Conservation (phyloP, 2,329 filamentous ascomycete species). For the Scytalidium lignicola region DNA sequence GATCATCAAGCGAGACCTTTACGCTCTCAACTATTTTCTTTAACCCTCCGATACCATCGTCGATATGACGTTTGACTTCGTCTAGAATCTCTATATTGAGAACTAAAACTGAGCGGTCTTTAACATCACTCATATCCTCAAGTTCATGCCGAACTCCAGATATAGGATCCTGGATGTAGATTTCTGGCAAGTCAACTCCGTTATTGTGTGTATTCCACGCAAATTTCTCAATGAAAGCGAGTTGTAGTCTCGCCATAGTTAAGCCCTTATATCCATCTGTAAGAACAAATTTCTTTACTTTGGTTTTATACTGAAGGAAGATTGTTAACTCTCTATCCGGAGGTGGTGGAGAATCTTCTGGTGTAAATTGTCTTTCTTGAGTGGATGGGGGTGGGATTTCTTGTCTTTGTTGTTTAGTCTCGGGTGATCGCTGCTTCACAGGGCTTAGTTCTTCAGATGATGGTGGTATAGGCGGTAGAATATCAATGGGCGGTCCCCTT, state of each 20-base stretch:
- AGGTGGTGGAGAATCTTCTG: conserved; percentile 59
- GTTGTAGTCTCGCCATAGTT: conserved; percentile 80
- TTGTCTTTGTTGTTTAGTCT: conserved; percentile 8
- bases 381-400: conserved; percentile 35
- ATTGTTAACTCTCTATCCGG: conserved; percentile 83
- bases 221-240: conserved; percentile 98
- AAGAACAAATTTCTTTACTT: conserved; percentile 93
- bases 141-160: conserved; percentile 96
- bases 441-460: conserved; percentile 6
- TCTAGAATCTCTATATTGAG: conserved; percentile 90
- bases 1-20: conserved; percentile 76
- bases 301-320: conserved; percentile 93
- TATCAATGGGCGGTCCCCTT: conserved; percentile 50
- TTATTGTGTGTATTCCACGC: conserved; percentile 98
- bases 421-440: conserved; percentile 8
- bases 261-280: conserved; percentile 79
- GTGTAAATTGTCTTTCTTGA: conserved; percentile 48
- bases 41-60: conserved; percentile 79
- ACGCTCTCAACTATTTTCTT: conserved; percentile 81
- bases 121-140: conserved; percentile 88
- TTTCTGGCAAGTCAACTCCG: conserved; percentile 87
- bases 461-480: conserved; percentile 31
- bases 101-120: conserved; percentile 91
- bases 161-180: conserved; percentile 94
- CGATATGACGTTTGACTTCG: conserved; percentile 93